Conservation (phyloP, 495 filamentous ascomycete genomes). For the Aspergillus campestris region DNA sequence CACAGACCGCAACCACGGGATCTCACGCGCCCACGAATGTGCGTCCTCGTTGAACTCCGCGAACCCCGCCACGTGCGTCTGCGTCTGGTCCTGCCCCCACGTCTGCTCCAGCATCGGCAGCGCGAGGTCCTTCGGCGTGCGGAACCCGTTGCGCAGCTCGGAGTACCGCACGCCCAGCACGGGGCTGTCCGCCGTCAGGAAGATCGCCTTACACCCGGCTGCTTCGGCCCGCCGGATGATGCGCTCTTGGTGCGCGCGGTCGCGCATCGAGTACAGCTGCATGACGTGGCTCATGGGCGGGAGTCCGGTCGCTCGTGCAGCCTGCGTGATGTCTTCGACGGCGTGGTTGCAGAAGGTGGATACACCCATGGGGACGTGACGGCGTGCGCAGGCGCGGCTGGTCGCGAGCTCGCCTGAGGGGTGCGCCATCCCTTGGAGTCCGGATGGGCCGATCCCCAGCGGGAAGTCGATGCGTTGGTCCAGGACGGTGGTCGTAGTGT, state of each 20-base stretch:
- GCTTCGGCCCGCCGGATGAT: not conserved
- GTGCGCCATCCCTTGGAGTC: not conserved
- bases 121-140: not conserved
- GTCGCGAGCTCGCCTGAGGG: not conserved
- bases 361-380: not conserved
- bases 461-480: not conserved
- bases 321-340: conserved; percentile 1
- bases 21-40: conserved; percentile 58
- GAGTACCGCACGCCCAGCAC: not conserved
- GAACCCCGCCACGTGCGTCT: conserved; percentile 28
- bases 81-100: not conserved
- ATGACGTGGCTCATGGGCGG: conserved; percentile 21
- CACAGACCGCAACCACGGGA: conserved; percentile 57
- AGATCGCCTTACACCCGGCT: not conserved
- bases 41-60: conserved; percentile 57
- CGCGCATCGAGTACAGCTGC: not conserved
- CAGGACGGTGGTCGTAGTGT: not conserved
- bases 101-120: conserved; percentile 36
- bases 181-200: not conserved
- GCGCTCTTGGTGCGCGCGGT: not conserved
- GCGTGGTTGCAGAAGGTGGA: not conserved
- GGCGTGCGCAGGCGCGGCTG: not conserved
- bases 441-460: not conserved
- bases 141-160: not conserved
- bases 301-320: conserved; percentile 3